Evolutionary conservation across 192 early-diverging fungal species (phyloP).

Genomic region (Backusella macrospora): DNA sequence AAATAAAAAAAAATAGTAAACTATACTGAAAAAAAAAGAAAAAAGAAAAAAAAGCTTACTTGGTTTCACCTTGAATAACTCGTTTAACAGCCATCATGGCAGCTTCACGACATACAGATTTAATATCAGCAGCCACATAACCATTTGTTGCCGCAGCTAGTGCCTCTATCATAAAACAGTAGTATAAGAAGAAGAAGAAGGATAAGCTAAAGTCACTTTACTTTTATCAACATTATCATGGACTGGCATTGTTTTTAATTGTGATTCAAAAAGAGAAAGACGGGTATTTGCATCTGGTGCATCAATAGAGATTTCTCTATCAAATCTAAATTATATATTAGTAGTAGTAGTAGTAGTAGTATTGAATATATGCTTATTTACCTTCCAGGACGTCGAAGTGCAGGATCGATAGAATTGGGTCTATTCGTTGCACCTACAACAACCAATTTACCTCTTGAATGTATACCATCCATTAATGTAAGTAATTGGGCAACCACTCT

Average conservation of each 20-base stretch:
- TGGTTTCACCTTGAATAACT: slow-evolving; percentile 14
- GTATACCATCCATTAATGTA: slow-evolving; percentile 87
- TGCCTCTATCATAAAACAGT: too few relatives aligned
- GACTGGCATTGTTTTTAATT: slow-evolving; percentile 61
- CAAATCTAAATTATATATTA: slow-evolving; percentile 56
- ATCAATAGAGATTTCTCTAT: slow-evolving; percentile 82
- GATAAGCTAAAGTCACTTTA: too few relatives aligned
- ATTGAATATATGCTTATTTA: slow-evolving; percentile 21
- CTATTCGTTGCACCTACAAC: slow-evolving; percentile 90
- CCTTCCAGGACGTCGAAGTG: slow-evolving; percentile 80
- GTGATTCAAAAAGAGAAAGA: slow-evolving; percentile 59
- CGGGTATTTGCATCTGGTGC: slow-evolving; percentile 70
- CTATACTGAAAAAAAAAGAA: background rate
- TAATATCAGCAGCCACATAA: slow-evolving; percentile 93
- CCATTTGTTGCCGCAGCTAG: slow-evolving; percentile 79
- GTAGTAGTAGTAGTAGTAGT: background rate
- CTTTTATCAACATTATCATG: slow-evolving; percentile 53
- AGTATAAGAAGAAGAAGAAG: too few relatives aligned
- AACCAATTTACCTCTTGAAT: slow-evolving; percentile 61
- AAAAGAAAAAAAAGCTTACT: background rate
- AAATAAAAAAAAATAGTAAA: background rate
- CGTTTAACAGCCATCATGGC: slow-evolving; percentile 57
- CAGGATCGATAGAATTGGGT: slow-evolving; percentile 84
- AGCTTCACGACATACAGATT: slow-evolving; percentile 82
- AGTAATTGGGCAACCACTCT: slow-evolving; percentile 89